Percentiles rank a stretch among this genome's conserved stretches.
Conservation (phyloP, 805 yeast genomes). For the Monosporozyma aquatica region DNA sequence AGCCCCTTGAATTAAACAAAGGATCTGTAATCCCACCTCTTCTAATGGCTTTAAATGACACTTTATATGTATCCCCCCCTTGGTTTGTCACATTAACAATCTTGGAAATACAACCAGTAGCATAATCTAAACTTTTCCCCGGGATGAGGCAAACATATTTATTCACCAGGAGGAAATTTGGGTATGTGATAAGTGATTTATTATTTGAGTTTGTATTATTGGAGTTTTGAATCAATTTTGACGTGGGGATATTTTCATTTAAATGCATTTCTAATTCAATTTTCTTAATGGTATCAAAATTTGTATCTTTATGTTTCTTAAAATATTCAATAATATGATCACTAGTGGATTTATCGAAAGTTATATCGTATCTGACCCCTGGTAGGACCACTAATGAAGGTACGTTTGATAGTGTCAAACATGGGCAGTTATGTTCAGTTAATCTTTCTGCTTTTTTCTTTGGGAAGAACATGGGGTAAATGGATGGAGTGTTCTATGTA, state of each 20-base stretch:
- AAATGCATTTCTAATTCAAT: not conserved
- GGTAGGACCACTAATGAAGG: conserved; percentile 43
- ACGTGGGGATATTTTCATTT: not conserved
- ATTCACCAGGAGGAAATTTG: not conserved
- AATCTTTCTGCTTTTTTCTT: conserved; percentile 3
- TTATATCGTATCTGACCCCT: conserved; percentile 53
- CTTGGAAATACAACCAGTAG: conserved; percentile 14
- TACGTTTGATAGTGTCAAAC: conserved; percentile 9
- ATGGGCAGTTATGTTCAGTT: conserved; percentile 3
- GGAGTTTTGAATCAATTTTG: not conserved
- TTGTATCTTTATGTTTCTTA: conserved; percentile 9
- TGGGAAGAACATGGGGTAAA: conserved; percentile 4
- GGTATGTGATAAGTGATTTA: conserved; percentile 8
- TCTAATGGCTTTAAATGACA: conserved; percentile 15
- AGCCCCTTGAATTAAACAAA: conserved; percentile 10
- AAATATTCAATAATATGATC: conserved; percentile 38
- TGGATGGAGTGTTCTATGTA: too few species aligned
- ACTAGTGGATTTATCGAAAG: conserved; percentile 40
- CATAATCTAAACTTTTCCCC: conserved; percentile 8
- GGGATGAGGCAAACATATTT: conserved; percentile 21
- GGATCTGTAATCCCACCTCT: conserved; percentile 15
- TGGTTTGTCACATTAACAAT: conserved; percentile 10
- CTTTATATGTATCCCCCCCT: conserved; percentile 8
- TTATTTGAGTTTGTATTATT: not conserved
- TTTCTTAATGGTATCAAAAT: conserved; percentile 1